phyloP scores from a whole-genome alignment of 371 early-diverging fungal species.

The Mortierella sp. region DNA sequence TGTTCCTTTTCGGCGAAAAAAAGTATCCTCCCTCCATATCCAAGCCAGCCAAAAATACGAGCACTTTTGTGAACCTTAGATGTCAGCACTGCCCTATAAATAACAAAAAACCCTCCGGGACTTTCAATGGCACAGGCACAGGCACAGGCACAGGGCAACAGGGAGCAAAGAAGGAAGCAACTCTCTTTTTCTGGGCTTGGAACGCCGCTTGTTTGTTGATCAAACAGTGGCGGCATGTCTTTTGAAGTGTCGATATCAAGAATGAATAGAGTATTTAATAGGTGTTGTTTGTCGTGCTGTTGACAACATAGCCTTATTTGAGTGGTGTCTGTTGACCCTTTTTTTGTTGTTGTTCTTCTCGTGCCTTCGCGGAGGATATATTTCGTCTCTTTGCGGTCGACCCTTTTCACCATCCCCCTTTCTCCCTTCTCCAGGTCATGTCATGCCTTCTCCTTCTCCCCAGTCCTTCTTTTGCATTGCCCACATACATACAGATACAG shows the following conservation, averaged over 20 bases:
- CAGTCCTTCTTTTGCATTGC: not conserved
- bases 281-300: not conserved
- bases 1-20: not conserved
- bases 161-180: not conserved
- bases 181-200: not conserved
- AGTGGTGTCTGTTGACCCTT: not conserved
- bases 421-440: not conserved
- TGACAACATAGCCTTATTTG: not conserved
- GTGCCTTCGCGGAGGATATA: not conserved
- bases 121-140: not conserved
- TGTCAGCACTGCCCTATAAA: constrained; percentile 34
- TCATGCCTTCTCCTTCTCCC: not conserved
- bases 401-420: not conserved
- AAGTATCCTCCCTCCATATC: not conserved
- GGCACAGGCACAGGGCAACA: not conserved
- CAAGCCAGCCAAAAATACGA: constrained; percentile 13
- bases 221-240: not conserved
- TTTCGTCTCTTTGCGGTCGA: not conserved
- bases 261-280: not conserved
- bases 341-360: not conserved
- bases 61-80: not conserved
- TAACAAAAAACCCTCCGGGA: constrained; percentile 10
- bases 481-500: not conserved
- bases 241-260: not conserved
- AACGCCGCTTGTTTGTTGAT: not conserved